Conservation (phyloP, 306 rosid genomes). For the Senna tora region DNA sequence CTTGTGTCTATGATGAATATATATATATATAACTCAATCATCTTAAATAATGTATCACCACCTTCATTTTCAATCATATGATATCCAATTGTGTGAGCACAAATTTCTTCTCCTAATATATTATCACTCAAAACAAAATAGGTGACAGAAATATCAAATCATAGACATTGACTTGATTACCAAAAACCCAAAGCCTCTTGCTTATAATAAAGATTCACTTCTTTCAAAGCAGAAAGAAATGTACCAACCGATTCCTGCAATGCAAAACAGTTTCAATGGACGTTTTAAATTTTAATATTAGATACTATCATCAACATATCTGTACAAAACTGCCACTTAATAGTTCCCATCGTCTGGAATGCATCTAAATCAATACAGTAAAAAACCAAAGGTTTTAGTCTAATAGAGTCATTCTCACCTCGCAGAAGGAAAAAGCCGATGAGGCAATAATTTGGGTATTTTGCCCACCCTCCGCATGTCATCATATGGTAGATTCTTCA, state of each 20-base stretch:
- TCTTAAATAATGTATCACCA: not conserved
- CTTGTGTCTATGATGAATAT: constrained; percentile 11
- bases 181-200: not conserved
- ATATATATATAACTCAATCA: not conserved
- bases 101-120: not conserved
- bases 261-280: constrained; percentile 2
- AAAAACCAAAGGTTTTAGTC: constrained; percentile 15
- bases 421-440: constrained; percentile 93
- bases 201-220: not conserved
- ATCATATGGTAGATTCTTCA: constrained; percentile 78
- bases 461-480: constrained; percentile 97
- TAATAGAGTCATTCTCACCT: constrained; percentile 61
- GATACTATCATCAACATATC: constrained; percentile 2
- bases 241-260: not conserved
- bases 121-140: not conserved
- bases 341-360: constrained; percentile 23
- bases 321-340: constrained; percentile 2
- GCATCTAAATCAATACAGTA: constrained; percentile 27
- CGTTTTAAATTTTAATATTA: too few relatives aligned
- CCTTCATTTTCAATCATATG: not conserved
- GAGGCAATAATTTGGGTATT: constrained; percentile 93
- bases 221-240: not conserved
- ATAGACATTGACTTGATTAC: not conserved
- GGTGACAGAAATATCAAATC: not conserved
- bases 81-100: not conserved